Evolutionary conservation across 148 eudicot species (phyloP).

Genomic region (Drosera capensis): DNA sequence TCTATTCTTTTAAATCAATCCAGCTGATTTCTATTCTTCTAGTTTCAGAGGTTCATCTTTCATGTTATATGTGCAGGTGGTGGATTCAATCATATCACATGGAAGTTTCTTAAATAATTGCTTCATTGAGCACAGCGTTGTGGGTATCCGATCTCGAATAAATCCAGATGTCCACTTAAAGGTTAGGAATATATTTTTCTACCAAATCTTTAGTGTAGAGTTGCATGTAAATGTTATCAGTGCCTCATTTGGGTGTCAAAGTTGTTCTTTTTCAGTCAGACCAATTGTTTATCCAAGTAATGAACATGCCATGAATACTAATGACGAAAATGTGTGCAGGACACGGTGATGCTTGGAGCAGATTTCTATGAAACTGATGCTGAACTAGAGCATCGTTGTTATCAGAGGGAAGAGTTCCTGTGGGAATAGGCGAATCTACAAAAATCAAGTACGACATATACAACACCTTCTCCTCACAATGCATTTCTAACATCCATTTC

Average conservation of each 20-base stretch:
- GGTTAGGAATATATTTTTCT: constrained; percentile 28
- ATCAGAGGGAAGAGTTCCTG: constrained; percentile 76
- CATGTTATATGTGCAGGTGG: constrained; percentile 22
- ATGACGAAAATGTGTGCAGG: constrained; percentile 20
- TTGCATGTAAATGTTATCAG: background rate
- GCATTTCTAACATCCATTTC: background rate
- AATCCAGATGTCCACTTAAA: constrained; percentile 71
- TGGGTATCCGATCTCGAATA: constrained; percentile 86
- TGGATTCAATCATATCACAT: constrained; percentile 88
- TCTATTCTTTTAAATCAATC: too few species aligned
- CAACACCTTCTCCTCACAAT: background rate
- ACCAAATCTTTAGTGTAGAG: background rate
- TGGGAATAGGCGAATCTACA: constrained; percentile 92
- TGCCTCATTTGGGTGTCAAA: background rate
- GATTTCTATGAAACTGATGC: constrained; percentile 76
- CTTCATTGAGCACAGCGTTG: constrained; percentile 77
- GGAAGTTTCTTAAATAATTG: constrained; percentile 72
- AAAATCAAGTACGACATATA: constrained; percentile 47
- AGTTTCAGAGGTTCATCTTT: too few species aligned
- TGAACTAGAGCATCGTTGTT: constrained; percentile 42
- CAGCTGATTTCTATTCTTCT: too few species aligned
- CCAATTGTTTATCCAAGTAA: background rate
- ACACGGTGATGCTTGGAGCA: constrained; percentile 97
- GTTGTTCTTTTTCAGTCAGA: background rate
- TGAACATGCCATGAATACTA: background rate